These are phyloP conservation scores for Scedosporium apiospermum DNA, from an alignment of 2,329 filamentous ascomycete species.

Conservation along the genomic window DNA sequence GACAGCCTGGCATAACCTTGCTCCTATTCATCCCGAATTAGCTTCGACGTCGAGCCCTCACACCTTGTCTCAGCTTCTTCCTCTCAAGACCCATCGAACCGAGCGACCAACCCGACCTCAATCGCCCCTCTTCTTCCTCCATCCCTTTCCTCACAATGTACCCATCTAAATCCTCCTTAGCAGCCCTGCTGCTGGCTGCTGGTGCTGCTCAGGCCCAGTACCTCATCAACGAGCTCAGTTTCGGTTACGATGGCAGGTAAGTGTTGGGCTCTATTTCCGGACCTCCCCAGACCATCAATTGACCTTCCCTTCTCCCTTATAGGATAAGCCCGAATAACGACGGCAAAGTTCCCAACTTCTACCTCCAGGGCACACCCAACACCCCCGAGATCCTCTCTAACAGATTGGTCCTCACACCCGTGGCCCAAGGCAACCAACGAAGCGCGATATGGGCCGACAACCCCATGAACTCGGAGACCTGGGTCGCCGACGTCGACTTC, in stretches of 20 bases:
- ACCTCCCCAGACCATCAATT: not conserved
- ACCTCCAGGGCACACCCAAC: slow-evolving; percentile 42
- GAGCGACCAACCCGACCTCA: not conserved
- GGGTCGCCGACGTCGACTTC: slow-evolving; percentile 80
- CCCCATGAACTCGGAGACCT: slow-evolving; percentile 54
- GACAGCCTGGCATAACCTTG: not conserved
- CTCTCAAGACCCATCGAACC: not conserved
- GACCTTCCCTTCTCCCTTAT: slow-evolving; percentile 2
- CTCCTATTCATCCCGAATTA: not conserved
- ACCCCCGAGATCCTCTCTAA: slow-evolving; percentile 67
- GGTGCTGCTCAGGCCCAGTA: slow-evolving; percentile 51
- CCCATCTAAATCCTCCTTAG: slow-evolving; percentile 1
- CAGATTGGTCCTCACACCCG: slow-evolving; percentile 83
- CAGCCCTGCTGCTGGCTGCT: slow-evolving; percentile 27
- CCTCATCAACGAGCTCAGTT: slow-evolving; percentile 65
- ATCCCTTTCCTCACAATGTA: not conserved
- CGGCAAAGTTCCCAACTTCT: slow-evolving; percentile 43
- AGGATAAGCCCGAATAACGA: slow-evolving; percentile 57
- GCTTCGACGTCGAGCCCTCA: not conserved
- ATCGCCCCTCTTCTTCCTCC: not conserved
- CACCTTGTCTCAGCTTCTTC: not conserved
- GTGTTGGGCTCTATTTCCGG: slow-evolving; percentile 5
- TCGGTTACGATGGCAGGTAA: slow-evolving; percentile 60
- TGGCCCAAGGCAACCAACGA: slow-evolving; percentile 75
- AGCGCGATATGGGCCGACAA: slow-evolving; percentile 72